Conservation (phyloP, 805 yeast species). For the Metschnikowia bowlesiae region DNA sequence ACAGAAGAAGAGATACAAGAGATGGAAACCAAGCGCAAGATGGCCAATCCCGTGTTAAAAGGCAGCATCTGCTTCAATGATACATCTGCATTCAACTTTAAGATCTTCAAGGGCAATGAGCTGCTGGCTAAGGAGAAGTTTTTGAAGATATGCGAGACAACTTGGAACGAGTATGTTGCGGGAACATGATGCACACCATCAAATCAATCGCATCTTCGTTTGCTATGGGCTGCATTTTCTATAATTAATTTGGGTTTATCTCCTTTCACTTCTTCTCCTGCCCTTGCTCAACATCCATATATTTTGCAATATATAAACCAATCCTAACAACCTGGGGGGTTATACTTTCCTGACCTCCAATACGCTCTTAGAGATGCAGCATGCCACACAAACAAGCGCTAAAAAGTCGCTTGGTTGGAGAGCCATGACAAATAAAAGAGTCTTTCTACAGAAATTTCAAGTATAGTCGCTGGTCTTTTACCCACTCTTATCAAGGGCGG, state of each 20-base stretch:
- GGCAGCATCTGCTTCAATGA: slow-evolving; percentile 16
- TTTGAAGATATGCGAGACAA: slow-evolving; percentile 39
- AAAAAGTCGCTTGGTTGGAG: too few species aligned
- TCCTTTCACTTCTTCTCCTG: not conserved
- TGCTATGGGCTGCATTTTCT: not conserved
- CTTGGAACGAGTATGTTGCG: slow-evolving; percentile 36
- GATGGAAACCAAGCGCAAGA: slow-evolving; percentile 11
- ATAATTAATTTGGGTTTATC: not conserved
- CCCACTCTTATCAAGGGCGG: not conserved
- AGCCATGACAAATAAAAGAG: too few species aligned
- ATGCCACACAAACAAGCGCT: too few species aligned
- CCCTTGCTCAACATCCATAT: not conserved
- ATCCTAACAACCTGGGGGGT: too few species aligned
- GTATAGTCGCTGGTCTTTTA: too few species aligned
- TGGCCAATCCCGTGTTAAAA: slow-evolving; percentile 5
- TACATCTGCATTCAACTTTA: slow-evolving; percentile 16
- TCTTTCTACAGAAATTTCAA: too few species aligned
- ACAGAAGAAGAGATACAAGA: slow-evolving; percentile 14
- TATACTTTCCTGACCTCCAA: too few species aligned
- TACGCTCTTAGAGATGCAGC: too few species aligned
- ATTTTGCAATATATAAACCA: not conserved
- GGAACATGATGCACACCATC: not conserved
- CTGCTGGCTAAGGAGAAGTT: slow-evolving; percentile 30
- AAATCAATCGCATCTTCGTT: not conserved
- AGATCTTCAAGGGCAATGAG: slow-evolving; percentile 14